phyloP scores from a whole-genome alignment of 345 rosid species.

The Mallotus nudiflorus region DNA sequence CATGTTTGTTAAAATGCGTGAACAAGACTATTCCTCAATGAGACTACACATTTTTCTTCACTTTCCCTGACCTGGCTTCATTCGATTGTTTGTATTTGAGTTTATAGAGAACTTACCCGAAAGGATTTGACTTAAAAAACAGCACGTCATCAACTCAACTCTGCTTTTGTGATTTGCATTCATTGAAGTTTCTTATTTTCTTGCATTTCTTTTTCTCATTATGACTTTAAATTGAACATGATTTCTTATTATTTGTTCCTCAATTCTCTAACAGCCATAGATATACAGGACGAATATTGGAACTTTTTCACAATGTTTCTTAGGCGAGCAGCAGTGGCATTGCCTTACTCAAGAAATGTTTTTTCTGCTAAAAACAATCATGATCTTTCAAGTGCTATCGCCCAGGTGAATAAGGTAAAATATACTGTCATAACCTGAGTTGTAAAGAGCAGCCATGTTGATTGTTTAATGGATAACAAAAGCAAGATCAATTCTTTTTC shows the following conservation, averaged over 20 bases:
- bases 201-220: not conserved
- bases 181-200: not conserved
- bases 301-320: slow-evolving; percentile 22
- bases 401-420: slow-evolving; percentile 28
- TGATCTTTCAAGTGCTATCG: slow-evolving; percentile 19
- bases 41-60: not conserved
- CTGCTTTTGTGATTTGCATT: not conserved
- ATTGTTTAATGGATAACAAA: not conserved
- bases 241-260: not conserved
- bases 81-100: not conserved
- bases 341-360: slow-evolving; percentile 24
- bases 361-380: slow-evolving; percentile 14
- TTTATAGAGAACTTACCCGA: not conserved
- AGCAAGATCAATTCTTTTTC: too few relatives aligned
- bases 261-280: not conserved
- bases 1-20: slow-evolving; percentile 21
- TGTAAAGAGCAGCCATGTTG: too few relatives aligned
- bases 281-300: not conserved
- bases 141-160: too few relatives aligned
- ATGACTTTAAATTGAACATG: not conserved
- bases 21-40: not conserved
- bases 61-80: too few relatives aligned
- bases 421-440: too few relatives aligned
- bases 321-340: slow-evolving; percentile 11
- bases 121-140: not conserved